Evolutionary conservation across 2,329 filamentous ascomycete species (phyloP), one percentile per base, ranked within the genome.

Genomic region (Dryadomyces quercivorus): DNA sequence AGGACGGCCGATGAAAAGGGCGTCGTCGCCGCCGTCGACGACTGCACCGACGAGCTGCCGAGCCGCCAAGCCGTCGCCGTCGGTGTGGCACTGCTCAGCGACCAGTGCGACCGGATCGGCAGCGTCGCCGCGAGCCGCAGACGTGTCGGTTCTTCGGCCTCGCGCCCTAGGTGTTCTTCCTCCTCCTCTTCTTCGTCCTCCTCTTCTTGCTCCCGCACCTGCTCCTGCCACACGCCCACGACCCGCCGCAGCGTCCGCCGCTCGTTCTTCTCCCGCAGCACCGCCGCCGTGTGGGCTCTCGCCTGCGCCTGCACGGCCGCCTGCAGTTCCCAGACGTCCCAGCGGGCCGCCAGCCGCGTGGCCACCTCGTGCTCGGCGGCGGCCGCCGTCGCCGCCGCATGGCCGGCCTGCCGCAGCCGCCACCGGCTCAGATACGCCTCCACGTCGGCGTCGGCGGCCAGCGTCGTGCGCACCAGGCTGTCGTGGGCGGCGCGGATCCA

Each of bases 401-500:
- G 26, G 12, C 20, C 36, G 5, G 53, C 56, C 3, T 49, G 43
- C n/a, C 31, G 51, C 20, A 53, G 43, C 8, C 58, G 56, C 61
- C 60, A 61, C n/a, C 53, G 52, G 47, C 53, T 58, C 20, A 59
- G 54, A 2, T 51, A 48, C 3, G 53, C 55, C 54, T 61, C 59
- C 16, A 52, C 47, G 34, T 61, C 57, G 18, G 58, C 57, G 18
- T 61, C 59, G 18, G 40, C 56, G 7, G 61, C 61, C 13, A 61
- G 54, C 18, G 21, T 34, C 18, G 48, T 52, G 42, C 53, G 56
- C 20, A 55, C 57, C 10, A 61, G 58, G 13, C 48, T n/a, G 52
- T 61, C 60, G 54, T 61, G 60, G 52, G 60, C 56, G 40, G 54
- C 59, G 40, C 44, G 52, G 48, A 62, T 61, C 61, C 61, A 62